These are phyloP conservation scores for Hyaloscypha bicolor DNA, from an alignment of 495 filamentous ascomycete genomes.

Conservation along the genomic window DNA sequence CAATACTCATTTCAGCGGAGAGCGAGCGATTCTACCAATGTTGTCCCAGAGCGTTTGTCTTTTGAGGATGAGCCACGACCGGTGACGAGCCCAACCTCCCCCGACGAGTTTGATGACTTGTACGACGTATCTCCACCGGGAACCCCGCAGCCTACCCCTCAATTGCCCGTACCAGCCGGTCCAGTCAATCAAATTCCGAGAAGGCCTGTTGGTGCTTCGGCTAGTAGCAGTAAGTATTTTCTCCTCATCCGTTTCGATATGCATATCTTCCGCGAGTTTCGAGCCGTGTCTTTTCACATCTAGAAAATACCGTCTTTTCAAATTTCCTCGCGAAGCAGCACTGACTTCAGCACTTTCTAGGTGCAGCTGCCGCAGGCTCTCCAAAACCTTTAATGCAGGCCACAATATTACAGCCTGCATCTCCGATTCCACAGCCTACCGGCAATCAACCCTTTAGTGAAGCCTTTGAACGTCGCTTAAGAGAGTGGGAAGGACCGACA, in stretches of 20 bases:
- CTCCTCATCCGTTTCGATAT: not conserved
- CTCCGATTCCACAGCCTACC: constrained; percentile 21
- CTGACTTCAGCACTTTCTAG: not conserved
- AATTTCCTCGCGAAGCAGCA: not conserved
- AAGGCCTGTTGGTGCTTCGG: constrained; percentile 27
- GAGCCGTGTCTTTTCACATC: too few relatives aligned
- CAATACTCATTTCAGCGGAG: constrained; percentile 26
- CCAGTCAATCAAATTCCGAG: constrained; percentile 35
- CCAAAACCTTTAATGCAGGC: constrained; percentile 18
- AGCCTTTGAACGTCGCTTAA: constrained; percentile 12
- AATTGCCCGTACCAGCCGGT: not conserved
- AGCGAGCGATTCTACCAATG: constrained; percentile 29
- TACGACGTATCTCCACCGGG: constrained; percentile 59
- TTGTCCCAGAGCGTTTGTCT: constrained; percentile 26
- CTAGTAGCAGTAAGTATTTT: not conserved
- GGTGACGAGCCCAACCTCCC: constrained; percentile 12
- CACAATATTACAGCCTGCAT: constrained; percentile 25
- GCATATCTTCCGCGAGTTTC: too few relatives aligned
- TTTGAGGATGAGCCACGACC: constrained; percentile 19
- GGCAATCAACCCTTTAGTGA: not conserved
- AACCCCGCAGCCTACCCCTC: constrained; percentile 37
- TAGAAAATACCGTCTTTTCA: not conserved
- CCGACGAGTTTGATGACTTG: constrained; percentile 43
- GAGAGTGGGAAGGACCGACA: constrained; percentile 16
- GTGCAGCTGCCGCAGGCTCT: not conserved